Conservation (phyloP, 2,329 filamentous ascomycete species). For the Botrytis fragariae region DNA sequence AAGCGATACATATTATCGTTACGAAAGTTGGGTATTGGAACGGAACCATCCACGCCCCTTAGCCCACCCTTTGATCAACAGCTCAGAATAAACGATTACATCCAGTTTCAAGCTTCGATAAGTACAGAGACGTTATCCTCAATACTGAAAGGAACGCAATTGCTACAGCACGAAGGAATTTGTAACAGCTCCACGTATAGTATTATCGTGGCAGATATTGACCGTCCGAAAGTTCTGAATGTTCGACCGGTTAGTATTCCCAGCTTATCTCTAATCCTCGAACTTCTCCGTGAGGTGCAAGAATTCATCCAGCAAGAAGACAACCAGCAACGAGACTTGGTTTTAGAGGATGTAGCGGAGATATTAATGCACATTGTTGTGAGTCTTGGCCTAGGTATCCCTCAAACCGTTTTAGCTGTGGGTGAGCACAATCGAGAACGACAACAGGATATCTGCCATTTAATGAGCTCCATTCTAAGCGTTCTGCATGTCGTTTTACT, state of each 20-base stretch:
- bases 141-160: neutral
- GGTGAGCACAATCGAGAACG: neutral
- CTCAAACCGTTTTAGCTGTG: rapidly evolving
- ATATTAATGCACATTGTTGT: neutral
- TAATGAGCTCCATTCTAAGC: neutral
- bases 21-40: rapidly evolving
- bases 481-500: neutral
- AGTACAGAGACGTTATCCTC: neutral
- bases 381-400: neutral
- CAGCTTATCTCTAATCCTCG: neutral
- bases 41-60: rapidly evolving
- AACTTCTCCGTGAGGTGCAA: neutral
- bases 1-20: neutral
- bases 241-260: neutral
- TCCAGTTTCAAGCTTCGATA: neutral
- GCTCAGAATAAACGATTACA: neutral
- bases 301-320: too few species aligned
- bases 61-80: neutral
- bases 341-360: neutral
- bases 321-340: neutral
- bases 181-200: neutral
- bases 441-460: neutral
- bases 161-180: neutral
- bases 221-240: neutral
- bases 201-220: neutral